Evolutionary conservation across 306 rosid species (phyloP), one percentile per base, ranked within the genome.

Genomic region (Trifolium fragiferum): DNA sequence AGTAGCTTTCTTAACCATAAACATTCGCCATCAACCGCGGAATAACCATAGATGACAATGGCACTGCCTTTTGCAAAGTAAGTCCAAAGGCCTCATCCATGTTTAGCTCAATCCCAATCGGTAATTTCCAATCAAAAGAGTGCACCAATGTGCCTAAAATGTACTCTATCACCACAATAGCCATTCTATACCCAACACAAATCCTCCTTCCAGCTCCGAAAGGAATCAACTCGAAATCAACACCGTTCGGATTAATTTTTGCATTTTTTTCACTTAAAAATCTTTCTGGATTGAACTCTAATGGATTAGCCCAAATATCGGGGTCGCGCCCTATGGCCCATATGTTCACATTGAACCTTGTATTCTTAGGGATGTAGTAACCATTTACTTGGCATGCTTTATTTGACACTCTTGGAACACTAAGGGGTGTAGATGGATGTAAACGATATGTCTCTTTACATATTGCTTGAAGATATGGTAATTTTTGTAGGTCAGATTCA

Each of bases 281-380:
- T 16, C 87, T 81, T 10, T 83, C 84, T 5, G 87, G 90, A 0
- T 70, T 59, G 77, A 86, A 86, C 30, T 81, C 81, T 27, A 81
- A 23, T 8, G 90, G 87, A 10, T 73, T 76, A 32, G 73, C 71
- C 90, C 90, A 86, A 43, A 86, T 81, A 16, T 78, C 50, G 0
- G 84, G 79, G 73, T 86, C 90, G 16, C 87, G 59, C n/a, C 90
- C 90, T 2, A 86, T 81, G 7, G 82, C 87, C 87, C 87, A 83
- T 10, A 86, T 69, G 63, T 86, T 86, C 10, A 83, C 87, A 53
- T 33, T 78, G 0, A 86, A 62, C 77, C 90, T 79, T 0, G 87
- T 76, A 78, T 81, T 76, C 79, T 83, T 83, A 0, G 87, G 90
- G 3, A 83, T 78, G 71, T 72, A 81, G 27, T 81, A 75, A 68